Conservation (phyloP, 306 rosid species). For the Echinosophora koreensis region DNA sequence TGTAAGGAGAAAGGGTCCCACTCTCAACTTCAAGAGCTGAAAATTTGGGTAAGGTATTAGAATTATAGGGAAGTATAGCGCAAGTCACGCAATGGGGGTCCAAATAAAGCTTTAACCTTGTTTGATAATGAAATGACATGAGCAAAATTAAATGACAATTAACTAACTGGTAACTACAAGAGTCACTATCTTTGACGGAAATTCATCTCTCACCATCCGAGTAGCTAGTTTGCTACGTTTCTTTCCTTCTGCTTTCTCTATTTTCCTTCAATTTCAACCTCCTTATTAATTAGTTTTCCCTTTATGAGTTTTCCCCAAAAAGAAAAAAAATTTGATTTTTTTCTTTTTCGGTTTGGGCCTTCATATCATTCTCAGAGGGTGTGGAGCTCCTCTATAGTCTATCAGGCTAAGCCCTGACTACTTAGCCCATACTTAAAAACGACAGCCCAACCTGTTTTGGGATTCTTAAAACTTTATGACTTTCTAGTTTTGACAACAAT, state of each 20-base stretch:
- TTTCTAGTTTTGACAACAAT: background rate
- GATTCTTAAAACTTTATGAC: background rate
- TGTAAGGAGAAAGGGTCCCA: conserved; percentile 48
- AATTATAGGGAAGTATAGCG: conserved; percentile 46
- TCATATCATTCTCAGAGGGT: background rate
- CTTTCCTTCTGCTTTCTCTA: conserved; percentile 27
- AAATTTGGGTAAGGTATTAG: conserved; percentile 22
- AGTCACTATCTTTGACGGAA: conserved; percentile 51
- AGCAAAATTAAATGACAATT: conserved; percentile 46
- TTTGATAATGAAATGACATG: conserved; percentile 41
- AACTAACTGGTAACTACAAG: conserved; percentile 33
- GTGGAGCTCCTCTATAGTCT: background rate
- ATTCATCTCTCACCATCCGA: conserved; percentile 15
- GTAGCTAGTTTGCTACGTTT: conserved; percentile 40
- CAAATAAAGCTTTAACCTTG: conserved; percentile 23
- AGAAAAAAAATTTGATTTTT: background rate
- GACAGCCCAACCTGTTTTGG: conserved; percentile 9
- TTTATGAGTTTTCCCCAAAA: background rate
- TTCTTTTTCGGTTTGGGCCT: background rate
- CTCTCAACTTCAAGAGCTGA: conserved; percentile 10
- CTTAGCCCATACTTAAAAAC: background rate
- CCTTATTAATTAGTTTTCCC: conserved; percentile 4
- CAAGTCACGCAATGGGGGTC: conserved; percentile 62
- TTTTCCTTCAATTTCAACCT: conserved; percentile 26
- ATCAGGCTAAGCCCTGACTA: background rate